Conservation (phyloP, 2,329 filamentous ascomycete genomes). For the Ciborinia camelliae region DNA sequence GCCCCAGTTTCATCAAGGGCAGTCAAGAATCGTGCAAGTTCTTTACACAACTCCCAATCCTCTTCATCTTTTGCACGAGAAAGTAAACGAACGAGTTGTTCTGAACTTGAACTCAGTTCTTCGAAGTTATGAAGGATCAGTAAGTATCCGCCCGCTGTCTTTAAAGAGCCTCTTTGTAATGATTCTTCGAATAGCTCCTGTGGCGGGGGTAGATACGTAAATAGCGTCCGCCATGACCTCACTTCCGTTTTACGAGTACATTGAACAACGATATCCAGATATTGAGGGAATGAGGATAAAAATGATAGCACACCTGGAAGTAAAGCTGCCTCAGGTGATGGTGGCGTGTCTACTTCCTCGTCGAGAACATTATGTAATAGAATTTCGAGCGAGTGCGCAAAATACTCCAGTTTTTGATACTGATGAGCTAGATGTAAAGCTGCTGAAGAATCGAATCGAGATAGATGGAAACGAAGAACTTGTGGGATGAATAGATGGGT, state of each 20-base stretch:
- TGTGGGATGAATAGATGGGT: conserved; percentile 93
- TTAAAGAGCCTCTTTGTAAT: conserved; percentile 76
- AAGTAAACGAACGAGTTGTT: conserved; percentile 78
- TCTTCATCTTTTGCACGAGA: conserved; percentile 75
- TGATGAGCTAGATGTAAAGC: conserved; percentile 79
- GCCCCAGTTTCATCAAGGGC: conserved; percentile 85
- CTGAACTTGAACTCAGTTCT: conserved; percentile 64
- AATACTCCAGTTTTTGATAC: conserved; percentile 85
- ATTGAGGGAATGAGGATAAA: conserved; percentile 72
- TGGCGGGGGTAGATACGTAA: conserved; percentile 84
- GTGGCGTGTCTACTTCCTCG: conserved; percentile 79
- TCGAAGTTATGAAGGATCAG: conserved; percentile 84
- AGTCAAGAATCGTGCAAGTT: conserved; percentile 90
- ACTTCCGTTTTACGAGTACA: conserved; percentile 97
- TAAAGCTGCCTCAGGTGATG: conserved; percentile 60
- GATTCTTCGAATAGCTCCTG: conserved; percentile 93
- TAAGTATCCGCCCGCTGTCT: conserved; percentile 95
- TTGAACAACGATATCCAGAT: conserved; percentile 92
- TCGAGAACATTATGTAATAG: conserved; percentile 90
- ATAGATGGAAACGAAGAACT: conserved; percentile 74
- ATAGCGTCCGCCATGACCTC: conserved; percentile 90
- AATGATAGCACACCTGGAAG: conserved; percentile 62
- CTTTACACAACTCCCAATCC: conserved; percentile 95
- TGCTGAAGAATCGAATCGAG: conserved; percentile 70
- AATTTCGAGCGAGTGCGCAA: conserved; percentile 88